Evolutionary conservation across 768 basidiomycete species (phyloP), one percentile per base, ranked within the genome.

Genomic region (Suillus variegatus): DNA sequence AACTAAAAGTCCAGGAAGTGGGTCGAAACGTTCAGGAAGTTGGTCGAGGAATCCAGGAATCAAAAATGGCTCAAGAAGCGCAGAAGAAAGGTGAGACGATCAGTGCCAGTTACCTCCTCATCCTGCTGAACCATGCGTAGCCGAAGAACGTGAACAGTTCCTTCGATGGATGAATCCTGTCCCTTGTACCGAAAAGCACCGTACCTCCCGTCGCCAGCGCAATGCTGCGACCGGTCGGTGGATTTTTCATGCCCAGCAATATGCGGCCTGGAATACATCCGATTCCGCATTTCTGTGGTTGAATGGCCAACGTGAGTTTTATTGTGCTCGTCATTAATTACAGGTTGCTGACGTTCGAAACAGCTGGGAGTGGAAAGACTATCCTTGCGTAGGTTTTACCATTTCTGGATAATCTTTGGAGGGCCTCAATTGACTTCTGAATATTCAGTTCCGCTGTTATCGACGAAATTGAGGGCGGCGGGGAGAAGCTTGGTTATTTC

Each of bases 381-480:
- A 38, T 57, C 13, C 36, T 57, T 38, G n/a, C 36, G n/a, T 38
- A 16, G 9, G 55, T 38, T 3, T 1, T 0, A 14, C 4, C 36
- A 12, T 2, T 0, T n/a, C 10, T 2, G 4, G 13, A 58, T 4
- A 10, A 8, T 8, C 25, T 40, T 13, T 1, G 18, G 38, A 40
- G 22, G 1, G 47, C 22, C 2, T 14, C 9, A 9, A n/a, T 22
- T 41, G 14, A 58, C 16, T 41, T 40, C 14, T 47, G 10, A 47
- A 47, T 10, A n/a, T 6, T 22, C 36, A 64, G 63, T 6, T 64
- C 73, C 32, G 3, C 47, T 22, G n/a, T 49, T 12, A 49, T 49
- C 22, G 60, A 67, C 0, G 6, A 25, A 46, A 60, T 67, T 9
- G 36, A 43, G 12, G 20, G 20, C 5, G 8, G 4, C 2, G 35